phyloP scores from a whole-genome alignment of 768 basidiomycete species.

The Hemileccinum rubropunctum region DNA sequence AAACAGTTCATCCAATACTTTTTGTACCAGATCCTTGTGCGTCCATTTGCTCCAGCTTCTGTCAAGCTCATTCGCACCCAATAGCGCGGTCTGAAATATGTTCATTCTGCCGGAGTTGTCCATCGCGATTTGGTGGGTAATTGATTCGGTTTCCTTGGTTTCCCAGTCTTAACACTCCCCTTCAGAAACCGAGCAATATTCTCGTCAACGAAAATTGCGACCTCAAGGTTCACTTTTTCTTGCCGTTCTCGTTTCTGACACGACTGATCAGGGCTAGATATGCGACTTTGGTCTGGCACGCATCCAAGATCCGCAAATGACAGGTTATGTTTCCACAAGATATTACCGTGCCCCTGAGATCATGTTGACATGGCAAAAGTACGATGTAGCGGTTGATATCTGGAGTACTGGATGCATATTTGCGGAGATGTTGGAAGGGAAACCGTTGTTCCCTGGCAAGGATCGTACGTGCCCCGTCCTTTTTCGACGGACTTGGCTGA shows the following conservation, averaged over 20 bases:
- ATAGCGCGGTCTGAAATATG: constrained; percentile 97
- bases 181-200: constrained; percentile 96
- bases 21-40: constrained; percentile 94
- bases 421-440: constrained; percentile 99
- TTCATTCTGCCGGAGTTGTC: constrained; percentile 98
- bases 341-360: constrained; percentile 99
- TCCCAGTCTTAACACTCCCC: neutral
- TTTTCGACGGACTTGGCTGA: neutral
- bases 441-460: constrained; percentile 98
- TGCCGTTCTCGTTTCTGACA: neutral
- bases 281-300: constrained; percentile 99
- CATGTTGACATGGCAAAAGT: constrained; percentile 99
- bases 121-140: constrained; percentile 86
- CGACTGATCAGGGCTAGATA: constrained; percentile 52
- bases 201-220: constrained; percentile 99
- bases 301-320: constrained; percentile 99
- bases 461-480: constrained; percentile 71
- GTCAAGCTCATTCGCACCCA: constrained; percentile 5
- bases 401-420: constrained; percentile 99
- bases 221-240: constrained; percentile 64
- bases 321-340: constrained; percentile 97
- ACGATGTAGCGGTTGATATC: constrained; percentile 98
- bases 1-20: constrained; percentile 99
- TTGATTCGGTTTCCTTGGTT: neutral
- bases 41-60: constrained; percentile 26